These are phyloP conservation scores for Cladophialophora immunda DNA, from an alignment of 2,329 filamentous ascomycete genomes.

Conservation along the genomic window DNA sequence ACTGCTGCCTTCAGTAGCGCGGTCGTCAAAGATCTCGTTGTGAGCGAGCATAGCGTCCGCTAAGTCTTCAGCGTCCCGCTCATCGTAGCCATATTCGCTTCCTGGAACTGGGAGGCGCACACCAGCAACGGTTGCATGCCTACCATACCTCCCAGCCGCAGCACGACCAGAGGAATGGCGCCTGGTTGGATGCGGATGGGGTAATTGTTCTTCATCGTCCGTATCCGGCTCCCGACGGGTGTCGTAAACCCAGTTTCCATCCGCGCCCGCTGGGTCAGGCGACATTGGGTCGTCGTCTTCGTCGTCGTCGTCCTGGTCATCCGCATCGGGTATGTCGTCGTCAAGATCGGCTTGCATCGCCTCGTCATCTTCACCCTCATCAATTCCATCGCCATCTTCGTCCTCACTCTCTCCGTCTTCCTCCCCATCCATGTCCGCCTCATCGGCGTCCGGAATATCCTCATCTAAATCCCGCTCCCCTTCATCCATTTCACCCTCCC, in stretches of 20 bases:
- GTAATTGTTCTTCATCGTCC: constrained; percentile 28
- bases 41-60: constrained; percentile 44
- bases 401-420: constrained; percentile 52
- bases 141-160: not conserved
- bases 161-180: not conserved
- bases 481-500: constrained; percentile 46
- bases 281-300: constrained; percentile 47
- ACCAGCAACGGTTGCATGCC: constrained; percentile 28
- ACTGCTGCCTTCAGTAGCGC: constrained; percentile 40
- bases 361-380: constrained; percentile 59
- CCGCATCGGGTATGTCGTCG: constrained; percentile 57
- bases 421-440: constrained; percentile 53
- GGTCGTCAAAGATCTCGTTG: constrained; percentile 43
- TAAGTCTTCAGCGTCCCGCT: constrained; percentile 63
- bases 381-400: constrained; percentile 55
- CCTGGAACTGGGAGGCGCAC: constrained; percentile 28
- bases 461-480: constrained; percentile 53
- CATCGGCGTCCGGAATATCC: constrained; percentile 56
- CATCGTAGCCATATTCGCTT: constrained; percentile 60
- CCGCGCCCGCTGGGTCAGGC: constrained; percentile 19
- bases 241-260: constrained; percentile 43
- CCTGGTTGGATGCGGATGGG: not conserved
- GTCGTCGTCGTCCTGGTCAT: constrained; percentile 54
- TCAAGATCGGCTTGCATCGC: constrained; percentile 53
- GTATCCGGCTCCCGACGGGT: constrained; percentile 39